Evolutionary conservation across 2,329 filamentous ascomycete genomes (phyloP), one percentile per base, ranked within the genome.

Genomic region (Pyricularia pennisetigena): DNA sequence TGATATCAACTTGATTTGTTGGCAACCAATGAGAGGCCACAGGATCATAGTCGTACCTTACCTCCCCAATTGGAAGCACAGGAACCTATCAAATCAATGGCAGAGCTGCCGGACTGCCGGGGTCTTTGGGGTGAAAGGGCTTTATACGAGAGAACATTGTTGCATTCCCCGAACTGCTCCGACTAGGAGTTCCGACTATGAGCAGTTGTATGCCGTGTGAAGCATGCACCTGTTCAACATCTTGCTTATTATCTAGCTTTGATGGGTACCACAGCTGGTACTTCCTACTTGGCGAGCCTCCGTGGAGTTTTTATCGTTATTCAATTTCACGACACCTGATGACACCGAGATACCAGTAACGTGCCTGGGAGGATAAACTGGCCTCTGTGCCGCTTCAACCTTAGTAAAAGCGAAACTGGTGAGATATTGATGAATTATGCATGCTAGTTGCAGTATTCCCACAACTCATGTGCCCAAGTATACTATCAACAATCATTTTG

Each of bases 1-100:
- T 64, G 62, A 64, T 64, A 64, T 64, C 62, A 64, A 64, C 62
- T 9, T 64, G 62, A n/a, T 64, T 64, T 64, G 57, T 26, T 61
- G 57, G 57, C 24, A 61, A 26, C 57, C 57, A 61, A 61, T 61
- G 9, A 9, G 57, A 10, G 24, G 7, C n/a, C n/a, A 14, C n/a
- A 61, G 57, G 10, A 24, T 12, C 57, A n/a, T 12, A 26, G 57
- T 49, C 41, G 41, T 9, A 49, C 41, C 41, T 2, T 49, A 49
- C 20, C 20, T 49, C 20, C 41, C 41, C 16, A n/a, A n/a, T 20
- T 49, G 6, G 10, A 49, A 49, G 32, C 16, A 49, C 41, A 9
- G 41, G 16, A 49, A n/a, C 41, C 41, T 49, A 49, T 49, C n/a
- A 49, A n/a, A 49, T n/a, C 41, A 49, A 49, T 49, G 41, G 41